Evolutionary conservation across 1,139 yeast species (phyloP), one percentile per base, ranked within the genome.

Genomic region (Sugiyamaella japonica): DNA sequence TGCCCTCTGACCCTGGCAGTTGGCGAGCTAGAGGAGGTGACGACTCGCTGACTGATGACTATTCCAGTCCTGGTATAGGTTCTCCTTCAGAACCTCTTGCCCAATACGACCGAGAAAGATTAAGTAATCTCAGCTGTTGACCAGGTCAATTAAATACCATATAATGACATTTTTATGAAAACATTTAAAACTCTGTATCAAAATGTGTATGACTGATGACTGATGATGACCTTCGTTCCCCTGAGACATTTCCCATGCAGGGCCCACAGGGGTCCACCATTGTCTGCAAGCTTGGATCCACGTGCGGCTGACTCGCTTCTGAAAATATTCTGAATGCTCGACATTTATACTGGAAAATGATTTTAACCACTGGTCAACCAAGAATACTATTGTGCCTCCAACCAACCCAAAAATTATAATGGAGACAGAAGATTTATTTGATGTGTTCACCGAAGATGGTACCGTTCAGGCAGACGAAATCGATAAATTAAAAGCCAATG

Each of bases 41-140:
- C 31, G 51, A 42, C 31, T 51, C 54, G 7, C 28, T 46, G 29
- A 50, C 45, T 10, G 47, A 49, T 16, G 41, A 42, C 36, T 32
- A 39, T 38, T 25, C 41, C 2, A 23, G 38, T 20, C 50, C 54
- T 6, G 44, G 16, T 3, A 36, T 38, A n/a, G 49, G 50, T 29
- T 23, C 45, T 29, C 42, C 56, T 29, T 44, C 53, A 2, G 56
- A 42, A 6, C 39, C 45, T 16, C 44, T 59, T 9, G 56, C 60
- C 36, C 62, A 59, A 44, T 59, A 59, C 40, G 62, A 59, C 38
- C 55, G 57, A 15, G 62, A 59, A 28, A 54, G 57, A 41, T 36
- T 59, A 42, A 57, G 49, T 43, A 56, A 50, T 36, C 49, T 34
- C 8, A 41, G 45, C 25, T 23, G 40, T 39, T 48, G 31, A 40